phyloP scores from a whole-genome alignment of 441 rosid species.

The Euphorbia corollata region DNA sequence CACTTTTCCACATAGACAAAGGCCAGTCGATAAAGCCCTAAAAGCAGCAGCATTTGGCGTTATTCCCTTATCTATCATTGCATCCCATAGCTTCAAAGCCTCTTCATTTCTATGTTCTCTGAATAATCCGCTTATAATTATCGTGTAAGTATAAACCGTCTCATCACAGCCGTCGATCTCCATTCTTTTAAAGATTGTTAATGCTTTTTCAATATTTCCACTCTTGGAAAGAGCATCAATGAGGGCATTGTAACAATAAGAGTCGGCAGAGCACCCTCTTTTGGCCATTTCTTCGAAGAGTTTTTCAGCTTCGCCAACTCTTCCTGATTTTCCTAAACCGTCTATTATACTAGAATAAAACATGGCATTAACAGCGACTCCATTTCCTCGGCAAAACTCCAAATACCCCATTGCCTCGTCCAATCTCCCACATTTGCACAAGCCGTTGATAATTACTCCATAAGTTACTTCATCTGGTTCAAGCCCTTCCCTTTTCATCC shows the following conservation, averaged over 20 bases:
- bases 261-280: conserved; percentile 58
- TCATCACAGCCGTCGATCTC: conserved; percentile 76
- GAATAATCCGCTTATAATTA: conserved; percentile 56
- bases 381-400: conserved; percentile 39
- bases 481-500: conserved; percentile 60
- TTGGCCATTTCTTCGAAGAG: conserved; percentile 68
- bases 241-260: conserved; percentile 75
- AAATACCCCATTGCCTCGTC: conserved; percentile 62
- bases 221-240: conserved; percentile 60
- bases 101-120: conserved; percentile 66
- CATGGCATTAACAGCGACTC: conserved; percentile 55
- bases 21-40: conserved; percentile 62
- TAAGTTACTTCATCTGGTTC: conserved; percentile 58
- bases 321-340: conserved; percentile 81
- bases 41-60: conserved; percentile 79
- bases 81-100: conserved; percentile 68
- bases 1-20: conserved; percentile 80
- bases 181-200: conserved; percentile 54
- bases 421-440: conserved; percentile 62
- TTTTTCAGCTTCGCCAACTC: conserved; percentile 66
- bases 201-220: conserved; percentile 58
- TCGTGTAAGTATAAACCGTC: conserved; percentile 71
- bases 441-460: conserved; percentile 52
- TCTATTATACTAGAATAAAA: conserved; percentile 75
- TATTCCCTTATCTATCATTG: conserved; percentile 77